Conservation (phyloP, 257 asterid genomes). For the Apocynum venetum region DNA sequence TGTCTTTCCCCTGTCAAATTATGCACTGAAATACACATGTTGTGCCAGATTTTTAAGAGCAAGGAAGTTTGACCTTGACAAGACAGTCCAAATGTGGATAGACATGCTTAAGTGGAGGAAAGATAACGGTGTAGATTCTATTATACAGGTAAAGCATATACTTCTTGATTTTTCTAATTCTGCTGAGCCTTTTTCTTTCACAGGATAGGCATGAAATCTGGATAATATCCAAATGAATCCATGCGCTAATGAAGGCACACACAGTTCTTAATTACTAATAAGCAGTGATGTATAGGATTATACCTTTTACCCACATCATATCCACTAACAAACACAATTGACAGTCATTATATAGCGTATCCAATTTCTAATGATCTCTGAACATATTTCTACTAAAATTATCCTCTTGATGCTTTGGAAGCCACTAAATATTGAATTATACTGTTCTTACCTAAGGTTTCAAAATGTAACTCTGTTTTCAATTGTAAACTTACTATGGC, state of each 20-base stretch:
- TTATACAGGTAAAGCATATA: constrained; percentile 57
- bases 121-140: constrained; percentile 78
- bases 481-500: neutral
- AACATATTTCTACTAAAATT: neutral
- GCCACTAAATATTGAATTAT: neutral
- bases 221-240: neutral
- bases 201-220: neutral
- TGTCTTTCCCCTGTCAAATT: neutral
- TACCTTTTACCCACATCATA: neutral
- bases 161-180: constrained; percentile 7
- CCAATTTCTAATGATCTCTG: neutral
- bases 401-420: neutral
- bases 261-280: neutral
- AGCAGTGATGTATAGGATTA: neutral
- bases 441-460: neutral
- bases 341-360: neutral
- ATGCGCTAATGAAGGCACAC: neutral
- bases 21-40: neutral
- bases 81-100: constrained; percentile 84
- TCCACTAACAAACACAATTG: neutral
- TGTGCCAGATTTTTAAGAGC: constrained; percentile 82
- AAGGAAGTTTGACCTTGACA: constrained; percentile 93
- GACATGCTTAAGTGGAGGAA: constrained; percentile 98
- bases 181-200: constrained; percentile 10
- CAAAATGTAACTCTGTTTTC: neutral